A percentile compares a stretch with the other conserved stretches of the same genome.
These are phyloP conservation scores for Cucurbita pepo DNA, from an alignment of 306 rosid species.

Conservation along the genomic window DNA sequence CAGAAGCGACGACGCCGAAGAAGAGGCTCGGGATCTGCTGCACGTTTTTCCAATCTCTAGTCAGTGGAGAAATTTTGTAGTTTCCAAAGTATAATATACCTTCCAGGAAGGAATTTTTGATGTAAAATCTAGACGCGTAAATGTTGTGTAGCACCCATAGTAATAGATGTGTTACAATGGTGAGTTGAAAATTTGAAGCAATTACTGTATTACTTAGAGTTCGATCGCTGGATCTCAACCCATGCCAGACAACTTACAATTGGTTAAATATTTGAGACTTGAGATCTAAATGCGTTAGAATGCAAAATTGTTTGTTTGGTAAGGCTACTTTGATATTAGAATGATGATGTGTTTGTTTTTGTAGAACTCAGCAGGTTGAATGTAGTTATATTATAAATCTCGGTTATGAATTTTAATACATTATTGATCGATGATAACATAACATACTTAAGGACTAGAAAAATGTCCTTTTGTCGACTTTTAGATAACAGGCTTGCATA, in stretches of 20 bases:
- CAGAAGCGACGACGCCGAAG: conserved; percentile 68
- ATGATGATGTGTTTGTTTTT: too few species aligned
- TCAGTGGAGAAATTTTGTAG: background rate
- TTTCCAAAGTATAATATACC: background rate
- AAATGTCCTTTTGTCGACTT: background rate
- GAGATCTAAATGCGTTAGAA: background rate
- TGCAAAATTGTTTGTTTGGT: background rate
- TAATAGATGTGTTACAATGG: background rate
- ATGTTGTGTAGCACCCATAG: background rate
- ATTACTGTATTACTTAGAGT: background rate
- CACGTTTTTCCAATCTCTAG: conserved; percentile 54
- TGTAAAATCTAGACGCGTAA: conserved; percentile 1
- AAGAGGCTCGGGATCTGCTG: conserved; percentile 51
- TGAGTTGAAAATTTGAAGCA: background rate
- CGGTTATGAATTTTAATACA: too few species aligned
- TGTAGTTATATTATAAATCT: too few species aligned
- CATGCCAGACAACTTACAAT: background rate
- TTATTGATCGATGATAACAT: background rate
- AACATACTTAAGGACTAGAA: background rate
- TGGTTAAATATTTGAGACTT: background rate
- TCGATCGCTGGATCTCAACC: background rate
- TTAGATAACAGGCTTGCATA: too few species aligned
- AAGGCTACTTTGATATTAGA: too few species aligned
- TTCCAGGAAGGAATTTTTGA: background rate
- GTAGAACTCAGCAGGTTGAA: too few species aligned